These are phyloP conservation scores for Favolaschia claudopus DNA, from an alignment of 768 basidiomycete genomes.

Conservation along the genomic window DNA sequence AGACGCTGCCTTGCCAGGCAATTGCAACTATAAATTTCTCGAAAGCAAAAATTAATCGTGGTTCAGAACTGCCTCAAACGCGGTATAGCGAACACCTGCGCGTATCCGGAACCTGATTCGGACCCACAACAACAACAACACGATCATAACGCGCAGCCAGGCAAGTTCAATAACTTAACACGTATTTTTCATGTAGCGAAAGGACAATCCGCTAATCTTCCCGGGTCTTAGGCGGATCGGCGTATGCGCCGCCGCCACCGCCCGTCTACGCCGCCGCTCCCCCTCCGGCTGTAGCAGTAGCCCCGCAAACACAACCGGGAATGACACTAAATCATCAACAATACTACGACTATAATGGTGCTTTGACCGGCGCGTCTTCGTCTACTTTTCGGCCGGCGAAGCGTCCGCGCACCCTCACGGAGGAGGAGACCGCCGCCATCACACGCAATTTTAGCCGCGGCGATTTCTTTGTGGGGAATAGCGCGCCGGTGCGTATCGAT, in stretches of 20 bases:
- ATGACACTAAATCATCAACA: slow-evolving; percentile 50
- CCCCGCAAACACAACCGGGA: slow-evolving; percentile 3
- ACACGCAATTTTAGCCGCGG: slow-evolving; percentile 83
- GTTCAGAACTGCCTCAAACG: slow-evolving; percentile 82
- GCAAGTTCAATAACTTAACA: too few species aligned
- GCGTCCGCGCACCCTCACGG: slow-evolving; percentile 80
- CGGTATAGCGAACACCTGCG: slow-evolving; percentile 71
- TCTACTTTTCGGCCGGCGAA: slow-evolving; percentile 84
- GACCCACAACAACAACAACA: slow-evolving; percentile 54
- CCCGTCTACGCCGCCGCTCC: slow-evolving; percentile 55
- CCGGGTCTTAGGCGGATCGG: too few species aligned
- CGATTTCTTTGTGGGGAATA: slow-evolving; percentile 83
- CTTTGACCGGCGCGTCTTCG: slow-evolving; percentile 72
- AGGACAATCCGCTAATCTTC: too few species aligned
- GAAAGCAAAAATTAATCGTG: neutral
- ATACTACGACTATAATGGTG: slow-evolving; percentile 81
- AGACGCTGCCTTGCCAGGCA: slow-evolving; percentile 84
- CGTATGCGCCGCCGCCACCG: slow-evolving; percentile 52
- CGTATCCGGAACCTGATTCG: slow-evolving; percentile 82
- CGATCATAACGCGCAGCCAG: too few species aligned
- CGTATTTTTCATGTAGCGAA: too few species aligned
- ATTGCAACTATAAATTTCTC: slow-evolving; percentile 7
- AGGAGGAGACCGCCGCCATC: slow-evolving; percentile 85
- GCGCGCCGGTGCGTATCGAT: slow-evolving; percentile 84
- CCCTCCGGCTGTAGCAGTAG: too few species aligned